Conservation (phyloP, 345 rosid species). For the Pelargonium nanum region DNA sequence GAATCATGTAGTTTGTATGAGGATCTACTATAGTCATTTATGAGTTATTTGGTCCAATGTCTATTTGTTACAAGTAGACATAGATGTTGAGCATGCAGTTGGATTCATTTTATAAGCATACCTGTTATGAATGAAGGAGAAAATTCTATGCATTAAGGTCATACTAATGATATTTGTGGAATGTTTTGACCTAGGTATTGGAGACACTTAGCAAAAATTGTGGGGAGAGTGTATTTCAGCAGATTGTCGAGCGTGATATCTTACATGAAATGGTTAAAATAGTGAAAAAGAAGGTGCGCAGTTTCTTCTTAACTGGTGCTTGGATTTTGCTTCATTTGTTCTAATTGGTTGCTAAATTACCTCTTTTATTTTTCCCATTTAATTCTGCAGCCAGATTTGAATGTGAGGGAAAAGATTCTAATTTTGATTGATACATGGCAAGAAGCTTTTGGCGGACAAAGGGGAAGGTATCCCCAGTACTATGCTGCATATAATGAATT, state of each 20-base stretch:
- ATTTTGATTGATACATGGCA: constrained; percentile 55
- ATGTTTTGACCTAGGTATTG: constrained; percentile 47
- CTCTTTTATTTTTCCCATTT: constrained; percentile 4
- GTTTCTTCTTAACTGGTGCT: constrained; percentile 8
- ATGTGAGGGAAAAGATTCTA: constrained; percentile 88
- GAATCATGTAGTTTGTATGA: no score
- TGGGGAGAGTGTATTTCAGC: constrained; percentile 76
- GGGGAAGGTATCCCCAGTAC: constrained; percentile 83
- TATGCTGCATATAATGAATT: constrained; percentile 79
- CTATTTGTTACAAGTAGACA: neutral
- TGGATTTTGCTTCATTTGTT: constrained; percentile 8
- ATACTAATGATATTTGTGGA: neutral
- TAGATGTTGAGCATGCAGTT: neutral
- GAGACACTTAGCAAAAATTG: constrained; percentile 95
- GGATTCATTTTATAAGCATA: neutral
- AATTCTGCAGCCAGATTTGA: constrained; percentile 76
- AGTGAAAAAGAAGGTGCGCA: constrained; percentile 85
- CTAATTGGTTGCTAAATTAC: neutral
- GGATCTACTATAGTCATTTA: no score
- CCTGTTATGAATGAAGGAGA: neutral
- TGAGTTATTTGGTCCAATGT: no score
- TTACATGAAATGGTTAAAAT: constrained; percentile 93
- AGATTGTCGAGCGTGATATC: constrained; percentile 81
- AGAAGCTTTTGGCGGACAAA: constrained; percentile 75
- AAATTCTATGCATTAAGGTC: neutral